Conservation (phyloP, 129 eudicot genomes). For the Chrysanthemum lavandulifolium region DNA sequence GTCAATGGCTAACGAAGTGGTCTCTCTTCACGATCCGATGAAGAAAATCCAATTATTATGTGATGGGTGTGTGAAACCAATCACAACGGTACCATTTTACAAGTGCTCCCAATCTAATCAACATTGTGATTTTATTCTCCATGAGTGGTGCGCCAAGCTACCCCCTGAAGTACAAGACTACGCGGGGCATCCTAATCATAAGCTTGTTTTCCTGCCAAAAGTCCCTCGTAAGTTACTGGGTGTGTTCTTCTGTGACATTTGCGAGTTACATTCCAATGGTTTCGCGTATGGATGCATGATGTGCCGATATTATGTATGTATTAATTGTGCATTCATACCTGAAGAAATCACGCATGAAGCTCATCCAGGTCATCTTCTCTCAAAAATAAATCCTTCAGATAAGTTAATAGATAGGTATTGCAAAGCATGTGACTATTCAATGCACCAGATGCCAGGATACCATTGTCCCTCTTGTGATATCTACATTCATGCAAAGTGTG, state of each 20-base stretch:
- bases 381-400: neutral
- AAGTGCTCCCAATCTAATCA: too few relatives aligned
- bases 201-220: too few relatives aligned
- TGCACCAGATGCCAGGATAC: neutral
- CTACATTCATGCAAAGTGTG: neutral
- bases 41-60: too few relatives aligned
- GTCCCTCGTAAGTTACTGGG: too few relatives aligned
- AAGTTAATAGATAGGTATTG: neutral
- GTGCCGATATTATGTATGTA: neutral
- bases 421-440: neutral
- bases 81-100: too few relatives aligned
- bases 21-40: too few relatives aligned
- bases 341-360: constrained; percentile 17
- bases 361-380: constrained; percentile 13
- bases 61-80: too few relatives aligned
- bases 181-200: too few relatives aligned
- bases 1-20: neutral
- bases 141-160: too few relatives aligned
- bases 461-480: neutral
- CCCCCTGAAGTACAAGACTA: too few relatives aligned
- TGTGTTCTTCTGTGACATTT: too few relatives aligned
- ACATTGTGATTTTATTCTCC: too few relatives aligned
- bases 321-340: constrained; percentile 6
- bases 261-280: neutral
- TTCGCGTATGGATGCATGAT: constrained; percentile 1